phyloP scores from a whole-genome alignment of 768 basidiomycete genomes.

The Glaciozyma martinii region DNA sequence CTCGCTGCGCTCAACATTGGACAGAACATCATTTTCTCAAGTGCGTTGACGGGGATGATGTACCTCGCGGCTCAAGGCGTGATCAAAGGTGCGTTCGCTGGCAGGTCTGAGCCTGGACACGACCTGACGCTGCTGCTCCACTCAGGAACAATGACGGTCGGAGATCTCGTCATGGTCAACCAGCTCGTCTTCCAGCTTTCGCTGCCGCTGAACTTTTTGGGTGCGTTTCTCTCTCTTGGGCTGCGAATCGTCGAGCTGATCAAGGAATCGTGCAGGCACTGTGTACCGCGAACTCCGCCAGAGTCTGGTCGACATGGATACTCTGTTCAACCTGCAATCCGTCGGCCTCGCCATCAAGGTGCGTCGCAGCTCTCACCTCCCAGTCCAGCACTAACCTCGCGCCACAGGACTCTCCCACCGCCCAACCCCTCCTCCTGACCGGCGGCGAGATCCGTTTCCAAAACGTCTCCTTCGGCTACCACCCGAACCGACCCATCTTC shows the following conservation, averaged over 20 bases:
- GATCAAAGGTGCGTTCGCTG: conserved; percentile 56
- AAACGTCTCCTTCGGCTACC: conserved; percentile 84
- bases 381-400: not conserved
- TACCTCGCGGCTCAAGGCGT: conserved; percentile 92
- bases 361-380: not conserved
- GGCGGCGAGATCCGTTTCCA: conserved; percentile 89
- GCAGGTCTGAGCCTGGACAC: not conserved
- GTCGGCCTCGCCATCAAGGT: conserved; percentile 58
- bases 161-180: conserved; percentile 98
- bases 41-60: conserved; percentile 89
- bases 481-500: conserved; percentile 80
- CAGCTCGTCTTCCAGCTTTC: conserved; percentile 96
- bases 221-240: conserved; percentile 4
- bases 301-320: conserved; percentile 93
- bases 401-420: conserved; percentile 56
- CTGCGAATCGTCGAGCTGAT: too few species aligned
- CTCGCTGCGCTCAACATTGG: conserved; percentile 89
- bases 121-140: conserved; percentile 9
- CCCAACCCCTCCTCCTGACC: conserved; percentile 52
- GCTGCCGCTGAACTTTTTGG: conserved; percentile 90
- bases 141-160: conserved; percentile 90
- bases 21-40: conserved; percentile 92
- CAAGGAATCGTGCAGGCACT: conserved; percentile 44
- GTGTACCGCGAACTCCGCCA: conserved; percentile 96
- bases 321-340: conserved; percentile 65